Conservation (phyloP, 108 stramenopile genomes). For the Chaetoceros muelleri region DNA sequence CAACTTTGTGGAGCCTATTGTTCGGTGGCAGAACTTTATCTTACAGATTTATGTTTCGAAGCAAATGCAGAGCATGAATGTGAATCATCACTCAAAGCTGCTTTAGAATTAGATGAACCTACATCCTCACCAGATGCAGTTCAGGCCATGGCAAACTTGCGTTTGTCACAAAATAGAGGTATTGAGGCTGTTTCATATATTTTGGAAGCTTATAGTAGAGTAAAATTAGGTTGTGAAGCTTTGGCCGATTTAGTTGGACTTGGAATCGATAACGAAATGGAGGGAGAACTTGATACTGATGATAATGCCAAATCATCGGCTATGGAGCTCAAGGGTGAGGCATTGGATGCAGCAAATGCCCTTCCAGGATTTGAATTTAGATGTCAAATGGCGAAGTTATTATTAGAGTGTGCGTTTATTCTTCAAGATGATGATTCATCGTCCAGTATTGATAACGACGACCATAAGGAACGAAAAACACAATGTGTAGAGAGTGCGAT, state of each 20-base stretch:
- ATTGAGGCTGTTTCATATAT: constrained; percentile 55
- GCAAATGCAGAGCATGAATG: constrained; percentile 70
- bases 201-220: constrained; percentile 49
- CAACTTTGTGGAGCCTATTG: constrained; percentile 71
- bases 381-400: constrained; percentile 72
- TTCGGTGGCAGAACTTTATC: constrained; percentile 71
- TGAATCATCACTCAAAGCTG: constrained; percentile 45
- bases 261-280: constrained; percentile 21
- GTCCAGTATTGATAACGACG: constrained; percentile 1
- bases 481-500: constrained; percentile 58
- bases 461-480: constrained; percentile 12
- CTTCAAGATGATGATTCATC: constrained; percentile 4
- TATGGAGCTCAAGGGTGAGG: constrained; percentile 23
- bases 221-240: constrained; percentile 69
- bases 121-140: constrained; percentile 61
- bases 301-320: constrained; percentile 2
- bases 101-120: constrained; percentile 35
- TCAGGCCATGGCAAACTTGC: constrained; percentile 74
- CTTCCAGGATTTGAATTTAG: constrained; percentile 75
- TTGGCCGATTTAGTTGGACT: constrained; percentile 64
- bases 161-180: constrained; percentile 60
- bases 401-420: constrained; percentile 66
- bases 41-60: constrained; percentile 84
- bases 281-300: constrained; percentile 4
- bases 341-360: constrained; percentile 30